Evolutionary conservation across 805 yeast species (phyloP).

Genomic region (Candida koratica): DNA sequence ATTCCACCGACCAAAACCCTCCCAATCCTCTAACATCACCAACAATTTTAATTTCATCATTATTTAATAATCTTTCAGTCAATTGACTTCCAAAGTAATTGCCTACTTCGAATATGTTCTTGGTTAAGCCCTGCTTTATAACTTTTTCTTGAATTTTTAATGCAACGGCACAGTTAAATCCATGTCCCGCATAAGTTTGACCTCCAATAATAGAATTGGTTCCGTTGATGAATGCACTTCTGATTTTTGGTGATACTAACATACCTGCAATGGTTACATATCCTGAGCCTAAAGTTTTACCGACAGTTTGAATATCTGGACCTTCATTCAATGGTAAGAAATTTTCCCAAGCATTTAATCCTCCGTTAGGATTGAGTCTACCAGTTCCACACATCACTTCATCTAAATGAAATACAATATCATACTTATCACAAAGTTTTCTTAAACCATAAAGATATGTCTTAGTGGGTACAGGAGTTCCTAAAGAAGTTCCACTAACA

Average conservation of each 20-base stretch:
- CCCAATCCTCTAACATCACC: slow-evolving; percentile 66
- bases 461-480: slow-evolving; percentile 26
- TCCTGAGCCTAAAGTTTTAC: slow-evolving; percentile 31
- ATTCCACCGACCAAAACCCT: slow-evolving; percentile 55
- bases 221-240: slow-evolving; percentile 19
- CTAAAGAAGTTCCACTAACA: slow-evolving; percentile 26
- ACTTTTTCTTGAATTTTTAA: slow-evolving; percentile 28
- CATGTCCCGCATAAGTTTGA: slow-evolving; percentile 25
- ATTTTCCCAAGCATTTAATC: slow-evolving; percentile 30
- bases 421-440: slow-evolving; percentile 29
- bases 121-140: slow-evolving; percentile 30
- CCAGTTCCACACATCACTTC: slow-evolving; percentile 39
- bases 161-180: slow-evolving; percentile 27
- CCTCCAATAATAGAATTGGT: slow-evolving; percentile 22
- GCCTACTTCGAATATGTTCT: slow-evolving; percentile 42
- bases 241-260: slow-evolving; percentile 26
- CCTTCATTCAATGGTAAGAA: slow-evolving; percentile 23
- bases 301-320: slow-evolving; percentile 31
- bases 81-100: slow-evolving; percentile 39
- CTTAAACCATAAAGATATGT: slow-evolving; percentile 27
- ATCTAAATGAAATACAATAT: slow-evolving; percentile 27
- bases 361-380: slow-evolving; percentile 23
- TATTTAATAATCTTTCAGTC: slow-evolving; percentile 9
- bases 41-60: slow-evolving; percentile 21
- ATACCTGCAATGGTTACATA: slow-evolving; percentile 30